Evolutionary conservation across 768 basidiomycete genomes (phyloP), one percentile per base, ranked within the genome.

Genomic region (Daedaleopsis sinensis): DNA sequence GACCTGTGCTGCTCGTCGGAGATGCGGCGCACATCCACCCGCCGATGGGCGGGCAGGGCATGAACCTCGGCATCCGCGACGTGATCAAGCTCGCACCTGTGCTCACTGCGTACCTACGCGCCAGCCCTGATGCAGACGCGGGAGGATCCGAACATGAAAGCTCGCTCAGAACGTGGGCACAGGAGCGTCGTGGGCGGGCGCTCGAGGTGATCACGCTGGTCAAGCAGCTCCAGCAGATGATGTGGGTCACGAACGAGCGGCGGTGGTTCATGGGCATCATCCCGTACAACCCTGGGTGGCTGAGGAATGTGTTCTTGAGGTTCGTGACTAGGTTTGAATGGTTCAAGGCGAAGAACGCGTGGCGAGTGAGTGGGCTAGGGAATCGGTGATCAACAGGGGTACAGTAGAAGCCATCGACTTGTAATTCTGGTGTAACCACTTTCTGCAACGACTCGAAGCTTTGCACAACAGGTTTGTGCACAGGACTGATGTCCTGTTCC

Each of bases 41-140:
- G 0, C 84, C 83, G 23, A 74, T 78, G 7, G 84, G 84, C 1
- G 84, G 84, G 1, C 83, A 84, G 56, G 84, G 84, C 12, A 82
- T 85, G 83, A 84, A 84, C 62, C 76, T 85, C 19, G 82, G 84
- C 7, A 70, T 85, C n/a, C 77, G 83, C 18, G 84, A 85, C 61
- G 83, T 79, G 8, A 68, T 83, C 21, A 72, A 74, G 50, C 75
- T 84, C 5, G 82, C 78, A 5, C 74, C 77, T 18, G 76, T 67
- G 6, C 69, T 85, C 46, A 68, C 70, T 18, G 70, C 73, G n/a
- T 79, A 80, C 67, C 59, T 27, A 48, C 37, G 19, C 51, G 9
- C 15, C 52, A 4, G 15, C 51, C 8, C 51, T 1, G 63, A 42
- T 2, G 6, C 47, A 1, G 63, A 44, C 3, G 65, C 62, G 27